Evolutionary conservation across 2,329 filamentous ascomycete genomes (phyloP), one percentile per base, ranked within the genome.

Genomic region (Aspergillus terreus): DNA sequence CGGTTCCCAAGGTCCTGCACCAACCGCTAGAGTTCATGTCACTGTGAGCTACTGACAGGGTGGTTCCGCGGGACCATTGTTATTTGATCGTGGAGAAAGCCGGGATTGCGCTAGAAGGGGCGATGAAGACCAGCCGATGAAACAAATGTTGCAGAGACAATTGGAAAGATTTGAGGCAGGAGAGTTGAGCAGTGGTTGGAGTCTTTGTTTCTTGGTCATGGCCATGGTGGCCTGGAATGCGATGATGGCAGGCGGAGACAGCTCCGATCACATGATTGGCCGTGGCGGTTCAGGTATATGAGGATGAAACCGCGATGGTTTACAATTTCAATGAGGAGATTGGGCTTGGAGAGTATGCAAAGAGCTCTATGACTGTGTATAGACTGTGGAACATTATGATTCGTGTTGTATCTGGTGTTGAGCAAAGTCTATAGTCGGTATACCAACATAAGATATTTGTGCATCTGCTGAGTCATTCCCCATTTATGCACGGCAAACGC

Each of bases 11-110:
- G 58, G 55, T 58, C 57, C 59, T 52, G 52, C 47, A 49, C 38
- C 42, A 43, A 33, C 45, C 50, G 50, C 44, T 21, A 44, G 54
- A 52, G 50, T 47, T 65, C 62, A 64, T 64, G 51, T 64, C 61
- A 66, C 53, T 50, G 46, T 52, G 49, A 55, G 49, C 49, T 49
- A 57, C 47, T 48, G 50, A 46, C 49, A 57, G 42, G 42, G 45
- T 48, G 44, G 54, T 51, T 55, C 52, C 45, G 44, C n/a, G 42
- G 49, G 48, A 60, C 32, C 58, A 61, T 61, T 49, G 51, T 56
- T 54, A 41, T 52, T 52, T 33, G 49, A 30, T 47, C 14, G 27
- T 47, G 40, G 44, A 7, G 23, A 47, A 6, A 33, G 17, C 41
- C 19, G 3, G 12, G 43, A 21, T 43, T 33, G 44, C 17, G 17